Percentiles rank a stretch among this genome's conserved stretches.
Evolutionary conservation across 2,329 filamentous ascomycete genomes (phyloP).

Genomic region (Aspergillus sp.): DNA sequence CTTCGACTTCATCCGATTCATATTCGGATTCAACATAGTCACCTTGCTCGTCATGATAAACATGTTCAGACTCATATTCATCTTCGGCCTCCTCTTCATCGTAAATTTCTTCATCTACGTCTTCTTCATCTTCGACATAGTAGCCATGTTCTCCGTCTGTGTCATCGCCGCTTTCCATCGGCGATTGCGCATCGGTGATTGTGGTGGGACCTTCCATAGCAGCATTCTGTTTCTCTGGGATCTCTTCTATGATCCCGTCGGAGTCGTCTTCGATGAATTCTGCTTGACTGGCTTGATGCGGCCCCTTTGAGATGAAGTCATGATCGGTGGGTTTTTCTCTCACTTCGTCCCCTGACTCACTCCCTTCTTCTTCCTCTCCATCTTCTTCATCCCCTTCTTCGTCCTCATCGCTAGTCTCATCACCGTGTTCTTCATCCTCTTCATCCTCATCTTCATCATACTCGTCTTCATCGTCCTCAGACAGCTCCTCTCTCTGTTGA

Average conservation of each 20-base stretch:
- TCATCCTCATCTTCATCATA: conserved; percentile 10
- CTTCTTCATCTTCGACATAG: conserved; percentile 11
- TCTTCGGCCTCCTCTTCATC: conserved; percentile 12
- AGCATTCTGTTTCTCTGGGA: no score
- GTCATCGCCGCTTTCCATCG: no score
- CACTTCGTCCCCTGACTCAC: not conserved
- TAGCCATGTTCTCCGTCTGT: conserved; percentile 1
- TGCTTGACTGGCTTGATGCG: not conserved
- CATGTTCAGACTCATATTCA: conserved; percentile 11
- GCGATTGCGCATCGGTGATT: not conserved
- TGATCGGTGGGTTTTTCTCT: no score
- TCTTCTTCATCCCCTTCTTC: conserved; percentile 7
- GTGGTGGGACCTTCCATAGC: not conserved
- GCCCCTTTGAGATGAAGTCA: no score
- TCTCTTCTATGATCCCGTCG: no score
- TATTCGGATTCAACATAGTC: conserved; percentile 13
- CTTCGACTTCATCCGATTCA: conserved; percentile 3
- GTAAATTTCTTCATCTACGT: conserved; percentile 9
- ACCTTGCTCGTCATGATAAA: conserved; percentile 10
- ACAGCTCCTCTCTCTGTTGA: not conserved
- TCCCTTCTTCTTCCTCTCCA: conserved; percentile 1
- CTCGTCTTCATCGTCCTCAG: conserved; percentile 2
- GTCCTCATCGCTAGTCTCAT: conserved; percentile 1
- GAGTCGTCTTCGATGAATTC: not conserved
- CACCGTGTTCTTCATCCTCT: conserved; percentile 4